These are phyloP conservation scores for Crepidotus variabilis DNA, from an alignment of 768 basidiomycete genomes.

Conservation along the genomic window DNA sequence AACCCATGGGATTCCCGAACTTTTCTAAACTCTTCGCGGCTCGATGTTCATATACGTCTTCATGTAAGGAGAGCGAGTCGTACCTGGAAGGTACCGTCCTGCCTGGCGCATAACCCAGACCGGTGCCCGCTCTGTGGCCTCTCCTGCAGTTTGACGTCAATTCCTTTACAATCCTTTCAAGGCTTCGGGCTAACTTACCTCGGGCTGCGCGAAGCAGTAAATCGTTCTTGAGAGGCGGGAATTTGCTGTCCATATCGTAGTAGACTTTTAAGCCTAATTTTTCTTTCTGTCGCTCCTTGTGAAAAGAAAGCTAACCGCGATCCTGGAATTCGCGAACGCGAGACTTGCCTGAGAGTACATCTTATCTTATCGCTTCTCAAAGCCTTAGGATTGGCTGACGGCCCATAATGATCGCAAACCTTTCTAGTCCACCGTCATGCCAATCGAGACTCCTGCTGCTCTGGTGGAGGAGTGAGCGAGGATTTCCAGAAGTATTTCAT, in stretches of 20 bases:
- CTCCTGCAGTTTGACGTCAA: constrained; percentile 40
- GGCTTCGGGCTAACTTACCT: constrained; percentile 39
- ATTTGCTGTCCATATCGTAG: constrained; percentile 36
- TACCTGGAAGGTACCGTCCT: constrained; percentile 91
- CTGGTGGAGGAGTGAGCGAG: constrained; percentile 59
- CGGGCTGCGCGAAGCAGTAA: constrained; percentile 83
- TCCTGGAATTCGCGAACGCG: too few relatives aligned
- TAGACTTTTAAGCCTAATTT: neutral
- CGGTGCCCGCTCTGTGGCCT: constrained; percentile 87
- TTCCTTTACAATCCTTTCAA: neutral
- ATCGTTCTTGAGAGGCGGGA: constrained; percentile 83
- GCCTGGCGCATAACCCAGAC: constrained; percentile 99
- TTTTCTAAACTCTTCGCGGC: constrained; percentile 74
- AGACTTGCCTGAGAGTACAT: neutral
- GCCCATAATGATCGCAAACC: neutral
- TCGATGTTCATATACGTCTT: neutral
- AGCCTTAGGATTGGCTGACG: constrained; percentile 3
- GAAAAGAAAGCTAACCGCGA: neutral
- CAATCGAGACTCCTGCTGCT: constrained; percentile 53
- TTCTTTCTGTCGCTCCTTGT: neutral
- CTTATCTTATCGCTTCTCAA: neutral
- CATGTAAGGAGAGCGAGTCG: constrained; percentile 11
- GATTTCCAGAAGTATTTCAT: neutral
- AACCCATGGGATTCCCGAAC: constrained; percentile 86
- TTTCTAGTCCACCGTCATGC: constrained; percentile 15